Evolutionary conservation across 768 basidiomycete species (phyloP), one percentile per base, ranked within the genome.

Genomic region (Neoboletus subvelutipes): DNA sequence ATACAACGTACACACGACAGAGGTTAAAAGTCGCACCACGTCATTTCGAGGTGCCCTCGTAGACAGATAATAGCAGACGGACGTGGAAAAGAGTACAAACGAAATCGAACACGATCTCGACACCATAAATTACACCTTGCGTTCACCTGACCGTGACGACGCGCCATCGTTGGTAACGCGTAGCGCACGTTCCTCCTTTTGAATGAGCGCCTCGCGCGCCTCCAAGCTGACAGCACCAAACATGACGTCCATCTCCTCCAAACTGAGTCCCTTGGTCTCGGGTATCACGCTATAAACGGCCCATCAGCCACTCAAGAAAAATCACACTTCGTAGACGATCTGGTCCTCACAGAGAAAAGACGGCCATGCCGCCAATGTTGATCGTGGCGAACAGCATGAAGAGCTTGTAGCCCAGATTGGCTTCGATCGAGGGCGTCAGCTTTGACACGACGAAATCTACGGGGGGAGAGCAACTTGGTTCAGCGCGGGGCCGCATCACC

Each of bases 331-430:
- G 10, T 20, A 29, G 1, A n/a, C 11, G 10, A 4, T 10, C 1
- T 4, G 33, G 1, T 0, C 15, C 80, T 64, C 58, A 88, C 85
- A 86, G 67, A 0, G 88, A 75, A 70, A 92, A 91, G 13, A 76
- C 67, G 31, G 75, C 84, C 85, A 90, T 87, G 18, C 80, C 89
- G 34, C 76, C 82, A 40, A 90, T 76, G 71, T 92, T 89, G 71
- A 92, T 80, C 24, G 88, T 76, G 2, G 77, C 90, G 66, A 90
- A 91, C 80, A 89, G 82, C 64, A 91, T 71, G 76, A 90, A 91
- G 50, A 90, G 75, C 72, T 90, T 89, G 72, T 80, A 91, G 0
- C 86, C 85, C 8, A 91, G 73, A 53, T 77, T 72, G 1, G 81
- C 78, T 33, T 80, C 80, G 60, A 91, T 75, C 26, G 78, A 77